Percentiles rank a stretch among this genome's conserved stretches.
These are phyloP conservation scores for Neofusicoccum cordaticola DNA, from an alignment of 2,329 filamentous ascomycete genomes.

Conservation along the genomic window DNA sequence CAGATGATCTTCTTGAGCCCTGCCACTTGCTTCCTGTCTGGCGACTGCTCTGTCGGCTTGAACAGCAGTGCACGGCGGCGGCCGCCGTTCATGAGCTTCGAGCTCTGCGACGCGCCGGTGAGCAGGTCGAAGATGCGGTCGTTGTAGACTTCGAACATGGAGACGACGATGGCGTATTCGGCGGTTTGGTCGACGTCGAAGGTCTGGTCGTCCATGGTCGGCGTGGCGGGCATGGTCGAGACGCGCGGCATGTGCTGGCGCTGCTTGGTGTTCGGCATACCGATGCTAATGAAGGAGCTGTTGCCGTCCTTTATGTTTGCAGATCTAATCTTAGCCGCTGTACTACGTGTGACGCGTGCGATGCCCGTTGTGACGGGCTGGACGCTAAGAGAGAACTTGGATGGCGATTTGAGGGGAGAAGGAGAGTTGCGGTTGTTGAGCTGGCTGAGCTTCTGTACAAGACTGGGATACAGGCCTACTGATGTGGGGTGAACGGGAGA, in stretches of 20 bases:
- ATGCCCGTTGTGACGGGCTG: constrained; percentile 33
- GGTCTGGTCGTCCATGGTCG: constrained; percentile 58
- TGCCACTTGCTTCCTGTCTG: constrained; percentile 90
- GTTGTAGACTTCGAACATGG: constrained; percentile 99
- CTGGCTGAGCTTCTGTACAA: constrained; percentile 4
- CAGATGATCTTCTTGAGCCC: constrained; percentile 90
- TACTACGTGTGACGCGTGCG: constrained; percentile 27
- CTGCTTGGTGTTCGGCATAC: constrained; percentile 41
- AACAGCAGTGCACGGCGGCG: constrained; percentile 79
- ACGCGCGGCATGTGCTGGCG: constrained; percentile 65
- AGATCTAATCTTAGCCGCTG: constrained; percentile 28
- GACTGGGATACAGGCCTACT: constrained; percentile 1
- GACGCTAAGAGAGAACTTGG: constrained; percentile 21
- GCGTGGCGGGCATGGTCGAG: constrained; percentile 68
- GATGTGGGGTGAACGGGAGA: not conserved
- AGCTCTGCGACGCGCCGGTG: constrained; percentile 58
- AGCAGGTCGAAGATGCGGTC: constrained; percentile 95
- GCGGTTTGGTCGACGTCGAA: constrained; percentile 66
- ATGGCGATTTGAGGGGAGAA: constrained; percentile 1
- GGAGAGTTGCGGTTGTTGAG: not conserved
- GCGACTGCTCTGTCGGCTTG: constrained; percentile 84
- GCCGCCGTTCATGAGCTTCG: constrained; percentile 46
- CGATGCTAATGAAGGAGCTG: constrained; percentile 53
- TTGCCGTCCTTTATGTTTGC: constrained; percentile 48
- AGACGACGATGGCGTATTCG: constrained; percentile 85